These are phyloP conservation scores for Thinopyrum elongatum DNA, from an alignment of 176 grass and related monocot species.

Conservation along the genomic window DNA sequence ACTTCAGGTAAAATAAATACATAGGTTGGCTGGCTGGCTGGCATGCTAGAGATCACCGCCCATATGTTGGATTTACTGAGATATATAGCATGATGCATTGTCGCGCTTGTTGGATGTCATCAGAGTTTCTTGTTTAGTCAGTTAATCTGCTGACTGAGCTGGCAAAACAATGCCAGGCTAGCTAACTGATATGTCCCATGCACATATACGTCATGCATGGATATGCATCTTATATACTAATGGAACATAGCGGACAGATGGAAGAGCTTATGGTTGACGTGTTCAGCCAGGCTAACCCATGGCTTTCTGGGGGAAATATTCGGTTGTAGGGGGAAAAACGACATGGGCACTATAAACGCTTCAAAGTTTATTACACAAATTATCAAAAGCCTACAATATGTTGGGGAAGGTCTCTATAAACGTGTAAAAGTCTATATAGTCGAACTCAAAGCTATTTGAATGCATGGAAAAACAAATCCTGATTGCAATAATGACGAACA, in stretches of 20 bases:
- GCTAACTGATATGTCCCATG: not conserved
- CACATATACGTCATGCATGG: no score
- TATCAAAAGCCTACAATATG: not conserved
- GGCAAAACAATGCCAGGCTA: not conserved
- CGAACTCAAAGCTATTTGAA: no score
- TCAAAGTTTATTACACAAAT: not conserved
- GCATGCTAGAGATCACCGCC: not conserved
- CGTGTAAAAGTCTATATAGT: rapidly evolving
- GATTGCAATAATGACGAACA: no score
- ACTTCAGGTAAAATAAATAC: not conserved
- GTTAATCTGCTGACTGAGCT: not conserved
- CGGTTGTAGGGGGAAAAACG: no score
- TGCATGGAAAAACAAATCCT: no score
- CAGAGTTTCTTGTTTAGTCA: no score
- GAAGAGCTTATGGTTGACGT: not conserved
- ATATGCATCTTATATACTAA: not conserved
- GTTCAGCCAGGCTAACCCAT: not conserved
- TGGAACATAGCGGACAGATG: not conserved
- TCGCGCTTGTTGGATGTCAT: no score
- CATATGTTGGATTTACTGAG: not conserved
- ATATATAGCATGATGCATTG: no score
- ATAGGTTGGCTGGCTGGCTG: not conserved
- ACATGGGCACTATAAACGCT: not conserved
- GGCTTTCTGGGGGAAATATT: not conserved
- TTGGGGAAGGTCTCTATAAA: not conserved